Evolutionary conservation across 2,329 filamentous ascomycete species (phyloP).

Genomic region (Xylogone sp.): DNA sequence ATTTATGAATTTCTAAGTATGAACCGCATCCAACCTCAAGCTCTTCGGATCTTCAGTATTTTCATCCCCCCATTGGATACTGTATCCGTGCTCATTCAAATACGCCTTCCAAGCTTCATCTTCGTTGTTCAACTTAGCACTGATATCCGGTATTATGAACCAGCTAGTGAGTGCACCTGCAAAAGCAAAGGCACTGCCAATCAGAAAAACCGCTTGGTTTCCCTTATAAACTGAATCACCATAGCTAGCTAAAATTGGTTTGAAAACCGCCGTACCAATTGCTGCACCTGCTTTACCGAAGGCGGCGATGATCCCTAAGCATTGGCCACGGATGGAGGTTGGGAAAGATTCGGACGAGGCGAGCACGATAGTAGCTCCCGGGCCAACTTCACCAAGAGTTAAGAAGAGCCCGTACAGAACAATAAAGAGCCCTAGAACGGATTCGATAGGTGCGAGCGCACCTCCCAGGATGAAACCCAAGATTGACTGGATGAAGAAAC

Average conservation of each 20-base stretch:
- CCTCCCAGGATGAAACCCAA: slow-evolving; percentile 48
- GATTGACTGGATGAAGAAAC: slow-evolving; percentile 39
- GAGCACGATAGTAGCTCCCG: slow-evolving; percentile 39
- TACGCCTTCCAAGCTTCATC: slow-evolving; percentile 41
- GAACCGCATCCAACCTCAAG: slow-evolving; percentile 15
- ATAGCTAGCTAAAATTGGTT: slow-evolving; percentile 43
- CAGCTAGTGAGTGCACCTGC: slow-evolving; percentile 40
- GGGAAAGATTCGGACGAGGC: slow-evolving; percentile 44
- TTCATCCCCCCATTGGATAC: slow-evolving; percentile 30
- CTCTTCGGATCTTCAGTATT: slow-evolving; percentile 26
- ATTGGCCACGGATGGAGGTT: slow-evolving; percentile 45
- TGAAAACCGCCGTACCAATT: slow-evolving; percentile 48
- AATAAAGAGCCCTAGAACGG: slow-evolving; percentile 45
- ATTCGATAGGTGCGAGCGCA: slow-evolving; percentile 40
- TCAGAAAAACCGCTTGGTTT: slow-evolving; percentile 45
- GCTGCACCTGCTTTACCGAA: slow-evolving; percentile 46
- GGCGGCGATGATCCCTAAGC: slow-evolving; percentile 43
- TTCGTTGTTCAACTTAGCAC: slow-evolving; percentile 38
- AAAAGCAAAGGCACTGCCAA: slow-evolving; percentile 45
- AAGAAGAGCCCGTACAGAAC: slow-evolving; percentile 48
- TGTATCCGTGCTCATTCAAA: slow-evolving; percentile 38
- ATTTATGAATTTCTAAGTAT: background rate
- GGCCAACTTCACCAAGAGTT: slow-evolving; percentile 45
- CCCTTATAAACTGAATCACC: slow-evolving; percentile 36
- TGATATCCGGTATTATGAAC: slow-evolving; percentile 42